phyloP scores from a whole-genome alignment of 2,329 filamentous ascomycete species.

The Aspergillus hortae region DNA sequence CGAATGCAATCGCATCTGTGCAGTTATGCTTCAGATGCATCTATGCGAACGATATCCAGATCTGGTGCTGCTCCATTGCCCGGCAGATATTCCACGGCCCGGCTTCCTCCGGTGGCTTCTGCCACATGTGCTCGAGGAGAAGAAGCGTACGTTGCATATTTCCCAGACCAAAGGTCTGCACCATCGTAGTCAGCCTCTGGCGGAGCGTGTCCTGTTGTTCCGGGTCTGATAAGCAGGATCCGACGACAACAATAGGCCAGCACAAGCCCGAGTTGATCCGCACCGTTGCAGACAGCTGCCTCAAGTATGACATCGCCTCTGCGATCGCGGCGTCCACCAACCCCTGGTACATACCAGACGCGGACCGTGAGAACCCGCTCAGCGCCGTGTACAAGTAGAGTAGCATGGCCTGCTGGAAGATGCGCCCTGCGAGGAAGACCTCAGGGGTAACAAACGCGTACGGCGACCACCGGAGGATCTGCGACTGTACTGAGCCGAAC shows the following conservation, averaged over 20 bases:
- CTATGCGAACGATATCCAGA: constrained; percentile 50
- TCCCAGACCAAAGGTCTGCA: constrained; percentile 39
- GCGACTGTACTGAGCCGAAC: constrained; percentile 43
- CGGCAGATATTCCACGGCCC: constrained; percentile 45
- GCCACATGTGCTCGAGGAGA: constrained; percentile 45
- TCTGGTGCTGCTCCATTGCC: constrained; percentile 46
- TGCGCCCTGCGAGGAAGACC: constrained; percentile 39
- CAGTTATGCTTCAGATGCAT: not conserved
- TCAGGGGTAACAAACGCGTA: constrained; percentile 33
- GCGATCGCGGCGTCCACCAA: constrained; percentile 22
- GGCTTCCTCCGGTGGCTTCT: constrained; percentile 26
- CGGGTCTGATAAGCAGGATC: constrained; percentile 20
- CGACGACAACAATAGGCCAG: constrained; percentile 31
- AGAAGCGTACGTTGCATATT: constrained; percentile 46
- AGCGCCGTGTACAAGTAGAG: constrained; percentile 40
- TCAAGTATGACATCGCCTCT: constrained; percentile 26
- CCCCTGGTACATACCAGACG: constrained; percentile 25
- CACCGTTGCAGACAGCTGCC: constrained; percentile 20
- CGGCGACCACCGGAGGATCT: constrained; percentile 42
- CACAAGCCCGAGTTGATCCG: constrained; percentile 35
- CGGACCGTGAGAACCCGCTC: constrained; percentile 19
- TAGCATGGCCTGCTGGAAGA: constrained; percentile 46
- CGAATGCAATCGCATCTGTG: constrained; percentile 6
- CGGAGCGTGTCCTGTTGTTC: constrained; percentile 27
- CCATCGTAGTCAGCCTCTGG: constrained; percentile 25